Evolutionary conservation across 306 rosid species (phyloP), one percentile per base, ranked within the genome.

Genomic region (Cucurbita maxima): DNA sequence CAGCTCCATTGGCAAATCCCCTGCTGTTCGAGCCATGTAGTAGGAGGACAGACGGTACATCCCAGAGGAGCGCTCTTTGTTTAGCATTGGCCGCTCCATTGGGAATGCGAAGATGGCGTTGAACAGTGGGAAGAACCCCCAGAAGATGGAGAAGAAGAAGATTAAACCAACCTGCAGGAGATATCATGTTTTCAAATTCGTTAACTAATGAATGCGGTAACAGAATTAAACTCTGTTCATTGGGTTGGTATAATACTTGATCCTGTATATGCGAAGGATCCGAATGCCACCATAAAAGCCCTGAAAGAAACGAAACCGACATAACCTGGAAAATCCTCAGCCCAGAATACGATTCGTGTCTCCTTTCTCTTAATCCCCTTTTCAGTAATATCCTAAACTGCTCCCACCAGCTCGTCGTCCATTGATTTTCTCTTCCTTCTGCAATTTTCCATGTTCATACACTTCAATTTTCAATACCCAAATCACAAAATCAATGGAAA

Each of bases 121-220:
- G 85, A 90, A 93, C 50, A 94, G 90, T 0, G 98, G 97, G 76
- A 90, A 94, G 81, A 94, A 94, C 45, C 97, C 98, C 98, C 98
- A 94, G 75, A 94, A 94, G 8, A 88, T 93, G 0, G 96, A 88
- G 64, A 87, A 90, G 56, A 87, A 94, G 90, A 90, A 94, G 51
- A 93, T 91, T 13, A 93, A 71, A 14, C 98, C 98, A 25, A 92
- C 92, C 98, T 93, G 54, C 47, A 30, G 34, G 0, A 30, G 34
- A 30, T 30, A 30, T 2, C 34, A 30, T 30, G 3, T 30, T 30
- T 3, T 30, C 34, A 30, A 2, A 2, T 30, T 30, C 34, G 3
- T 30, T 30, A 30, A 2, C 34, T 30, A 30, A 30, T 30, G 34
- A 30, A 30, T 30, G 34, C 34, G 34, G 34, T 30, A 30, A 45